Base-by-base conservation (phyloP, 306 rosid species). In the Luffa acutangula region DNA sequence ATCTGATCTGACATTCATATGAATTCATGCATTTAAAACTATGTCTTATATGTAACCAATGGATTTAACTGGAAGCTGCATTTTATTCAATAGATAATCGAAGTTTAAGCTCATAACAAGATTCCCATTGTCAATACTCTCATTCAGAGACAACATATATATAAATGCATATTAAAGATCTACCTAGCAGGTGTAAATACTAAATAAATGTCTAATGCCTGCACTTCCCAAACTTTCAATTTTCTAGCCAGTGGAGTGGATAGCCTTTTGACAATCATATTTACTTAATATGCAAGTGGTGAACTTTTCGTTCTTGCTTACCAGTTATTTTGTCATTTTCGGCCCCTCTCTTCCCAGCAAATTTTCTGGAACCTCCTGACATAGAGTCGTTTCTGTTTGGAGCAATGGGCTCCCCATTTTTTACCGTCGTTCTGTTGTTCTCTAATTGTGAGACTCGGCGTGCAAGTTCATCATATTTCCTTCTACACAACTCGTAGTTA, bases 401-500 rank as follows among this genome's bases (percentile, higher is more conserved):
- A 46, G 37, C 60, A 34, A 3, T 57, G n/a, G 66, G 62, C 41
- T 49, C 74, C 49, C 10, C 20, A 20, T 66, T 37, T 42, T 33
- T 12, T 31, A 64, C 7, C 31, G 15, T 51, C 10, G 65, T 14
- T 0, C 4, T 6, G 17, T 8, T 41, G 15, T 75, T 33, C 78
- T 81, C 81, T 77, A 81, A 37, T 1, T 45, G 53, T 3, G 45
- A 49, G 25, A 82, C 66, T 49, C 66, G 80, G 17, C 13, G 42
- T 4, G 9, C 12, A 0, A 78, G 15, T 20, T 62, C 80, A 10
- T 60, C 34, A 71, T 76, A 59, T 77, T 33, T 69, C 66, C 12
- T 73, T 69, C 21, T 58, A 58, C 49, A 49, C 48, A 6, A 15
- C 7, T 64, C 33, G 15, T 73, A 46, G n/a, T 72, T 36, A 65